phyloP scores from a whole-genome alignment of 1,284 basidiomycete species.

The Cryptococcus hybrid region DNA sequence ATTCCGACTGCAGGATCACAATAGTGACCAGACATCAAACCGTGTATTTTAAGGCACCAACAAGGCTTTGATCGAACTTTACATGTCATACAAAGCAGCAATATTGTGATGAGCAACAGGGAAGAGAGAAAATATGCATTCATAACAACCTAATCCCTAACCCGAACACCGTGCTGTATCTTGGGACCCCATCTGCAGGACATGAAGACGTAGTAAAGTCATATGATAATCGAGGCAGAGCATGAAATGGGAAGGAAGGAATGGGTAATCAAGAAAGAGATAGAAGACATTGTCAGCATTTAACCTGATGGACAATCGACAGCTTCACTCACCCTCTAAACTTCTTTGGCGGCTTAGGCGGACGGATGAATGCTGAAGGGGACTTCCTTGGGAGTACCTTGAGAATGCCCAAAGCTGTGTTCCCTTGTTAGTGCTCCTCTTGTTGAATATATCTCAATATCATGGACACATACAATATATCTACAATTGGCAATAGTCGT shows the following conservation, averaged over 20 bases:
- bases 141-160: conserved; percentile 2
- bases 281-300: background rate
- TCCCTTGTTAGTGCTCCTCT: background rate
- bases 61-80: too few relatives aligned
- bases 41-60: too few relatives aligned
- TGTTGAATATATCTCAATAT: too few relatives aligned
- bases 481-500: background rate
- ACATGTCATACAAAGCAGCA: too few relatives aligned
- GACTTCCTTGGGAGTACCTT: conserved; percentile 36
- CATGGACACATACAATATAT: conserved; percentile 16
- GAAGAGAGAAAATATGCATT: background rate
- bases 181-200: conserved; percentile 22
- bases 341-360: conserved; percentile 39
- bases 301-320: background rate
- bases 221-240: background rate
- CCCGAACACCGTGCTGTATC: conserved; percentile 21
- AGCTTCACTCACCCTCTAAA: conserved; percentile 39
- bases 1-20: too few relatives aligned
- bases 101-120: too few relatives aligned
- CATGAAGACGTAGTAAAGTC: background rate
- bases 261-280: background rate
- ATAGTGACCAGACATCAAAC: too few relatives aligned
- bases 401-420: conserved; percentile 37
- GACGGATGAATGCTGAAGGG: conserved; percentile 29
- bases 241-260: too few relatives aligned